phyloP scores from a whole-genome alignment of 306 rosid species.

The Malus sieversii region DNA sequence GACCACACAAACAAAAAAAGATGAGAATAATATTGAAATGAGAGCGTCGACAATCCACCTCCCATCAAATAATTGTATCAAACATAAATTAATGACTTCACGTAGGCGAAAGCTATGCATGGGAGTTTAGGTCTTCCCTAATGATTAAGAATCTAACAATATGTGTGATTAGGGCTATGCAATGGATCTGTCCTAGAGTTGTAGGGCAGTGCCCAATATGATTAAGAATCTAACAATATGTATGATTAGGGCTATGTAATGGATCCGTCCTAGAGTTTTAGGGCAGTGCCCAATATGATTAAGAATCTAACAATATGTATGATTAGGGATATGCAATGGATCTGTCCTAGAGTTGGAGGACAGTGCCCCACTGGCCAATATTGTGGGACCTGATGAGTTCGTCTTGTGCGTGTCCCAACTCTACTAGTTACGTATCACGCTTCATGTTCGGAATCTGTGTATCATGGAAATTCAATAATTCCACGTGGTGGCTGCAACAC shows the following conservation, averaged over 20 bases:
- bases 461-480: constrained; percentile 18
- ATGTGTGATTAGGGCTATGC: background rate
- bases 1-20: no score
- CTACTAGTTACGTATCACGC: background rate
- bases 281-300: background rate
- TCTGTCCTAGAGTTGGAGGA: constrained; percentile 2
- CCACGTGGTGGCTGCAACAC: constrained; percentile 33
- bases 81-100: background rate
- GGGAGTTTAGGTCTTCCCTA: background rate
- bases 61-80: background rate
- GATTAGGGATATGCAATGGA: background rate
- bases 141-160: background rate
- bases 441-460: background rate
- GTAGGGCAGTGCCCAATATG: background rate
- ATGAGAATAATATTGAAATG: no score
- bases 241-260: background rate
- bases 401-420: background rate
- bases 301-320: background rate
- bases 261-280: background rate
- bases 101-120: background rate
- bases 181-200: background rate
- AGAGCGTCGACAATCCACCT: no score
- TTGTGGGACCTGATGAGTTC: background rate
- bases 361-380: background rate
- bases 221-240: background rate